Base-by-base conservation (phyloP, 306 rosid genomes). In the Lagenaria siceraria region DNA sequence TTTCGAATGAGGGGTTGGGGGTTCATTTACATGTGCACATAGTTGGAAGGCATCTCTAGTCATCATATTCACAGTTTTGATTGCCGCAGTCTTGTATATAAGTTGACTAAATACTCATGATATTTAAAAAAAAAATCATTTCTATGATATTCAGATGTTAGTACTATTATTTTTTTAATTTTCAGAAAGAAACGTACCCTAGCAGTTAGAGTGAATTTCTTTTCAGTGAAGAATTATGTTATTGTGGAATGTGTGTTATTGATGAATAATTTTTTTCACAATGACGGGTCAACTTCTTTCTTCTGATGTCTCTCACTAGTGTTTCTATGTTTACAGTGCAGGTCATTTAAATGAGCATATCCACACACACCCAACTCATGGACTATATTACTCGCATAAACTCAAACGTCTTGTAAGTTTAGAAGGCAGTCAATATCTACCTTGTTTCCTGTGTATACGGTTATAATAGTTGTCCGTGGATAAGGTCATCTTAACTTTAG, bases 341-440 rank as follows among this genome's bases (percentile, higher is more conserved):
- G 97, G 98, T 49, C 98, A 93, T 85, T 81, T 93, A 90, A 78
- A 81, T 58, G 91, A 88, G 90, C 98, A 93, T 83, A 85, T 93
- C 84, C 84, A 61, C 56, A 48, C 80, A 40, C 84, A 89, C 77
- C 82, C 88, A 53, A 88, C 93, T 21, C 98, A 93, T 87, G 86
- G 76, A 79, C 88, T 80, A 72, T 87, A 80, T 84, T 93, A 89
- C 83, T 93, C 98, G 29, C 98, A 93, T 84, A 93, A 90, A 79
- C 88, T 93, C 81, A 85, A 84, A 79, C 93, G 95, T 69, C 88
- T 90, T 82, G 98, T 89, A 77, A 81, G 96, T 88, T 9, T 62
- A 18, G 15, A 22, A 27, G 6, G 79, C 42, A 13, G 3, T 36
- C 10, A 22, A 22, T 55, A 49, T 40, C 40, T 55, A 38, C 59